phyloP scores from a whole-genome alignment of 1,284 basidiomycete species.

The Apiotrichum mycotoxinovorans region DNA sequence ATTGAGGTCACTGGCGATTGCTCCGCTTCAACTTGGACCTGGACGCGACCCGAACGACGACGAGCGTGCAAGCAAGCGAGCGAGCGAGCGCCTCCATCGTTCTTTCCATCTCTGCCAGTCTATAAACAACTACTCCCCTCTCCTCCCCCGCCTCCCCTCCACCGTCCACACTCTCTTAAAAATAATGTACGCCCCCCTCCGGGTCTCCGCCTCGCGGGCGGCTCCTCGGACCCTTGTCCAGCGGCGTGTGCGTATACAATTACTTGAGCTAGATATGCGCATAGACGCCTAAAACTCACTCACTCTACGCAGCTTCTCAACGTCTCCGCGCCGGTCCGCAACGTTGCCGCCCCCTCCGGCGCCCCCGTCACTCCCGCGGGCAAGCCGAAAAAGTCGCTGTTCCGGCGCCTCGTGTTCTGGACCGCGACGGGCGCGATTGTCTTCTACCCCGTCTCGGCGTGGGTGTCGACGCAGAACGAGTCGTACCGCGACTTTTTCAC shows the following conservation, averaged over 20 bases:
- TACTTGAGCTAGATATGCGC: background rate
- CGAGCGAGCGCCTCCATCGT: too few relatives aligned
- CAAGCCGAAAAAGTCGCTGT: conserved; percentile 21
- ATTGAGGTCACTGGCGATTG: too few relatives aligned
- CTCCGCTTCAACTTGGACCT: background rate
- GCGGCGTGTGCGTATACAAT: conserved; percentile 31
- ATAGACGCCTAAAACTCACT: background rate
- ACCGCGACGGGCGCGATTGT: conserved; percentile 46
- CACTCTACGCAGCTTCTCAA: conserved; percentile 27
- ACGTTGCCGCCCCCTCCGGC: conserved; percentile 24
- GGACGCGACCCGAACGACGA: background rate
- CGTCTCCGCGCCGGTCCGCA: conserved; percentile 25
- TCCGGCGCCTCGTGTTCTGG: conserved; percentile 50
- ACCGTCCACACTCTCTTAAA: background rate
- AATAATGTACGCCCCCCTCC: conserved; percentile 37
- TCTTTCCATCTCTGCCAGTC: background rate
- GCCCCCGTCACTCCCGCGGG: background rate
- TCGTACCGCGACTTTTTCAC: conserved; percentile 55
- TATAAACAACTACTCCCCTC: background rate
- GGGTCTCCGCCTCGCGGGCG: conserved; percentile 27
- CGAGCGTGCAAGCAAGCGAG: too few relatives aligned
- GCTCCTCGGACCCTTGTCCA: conserved; percentile 28
- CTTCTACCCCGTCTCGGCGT: conserved; percentile 52
- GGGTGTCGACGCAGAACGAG: conserved; percentile 50
- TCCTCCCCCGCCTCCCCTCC: background rate